Evolutionary conservation across 495 filamentous ascomycete genomes (phyloP).

Genomic region (Neurospora sp.): DNA sequence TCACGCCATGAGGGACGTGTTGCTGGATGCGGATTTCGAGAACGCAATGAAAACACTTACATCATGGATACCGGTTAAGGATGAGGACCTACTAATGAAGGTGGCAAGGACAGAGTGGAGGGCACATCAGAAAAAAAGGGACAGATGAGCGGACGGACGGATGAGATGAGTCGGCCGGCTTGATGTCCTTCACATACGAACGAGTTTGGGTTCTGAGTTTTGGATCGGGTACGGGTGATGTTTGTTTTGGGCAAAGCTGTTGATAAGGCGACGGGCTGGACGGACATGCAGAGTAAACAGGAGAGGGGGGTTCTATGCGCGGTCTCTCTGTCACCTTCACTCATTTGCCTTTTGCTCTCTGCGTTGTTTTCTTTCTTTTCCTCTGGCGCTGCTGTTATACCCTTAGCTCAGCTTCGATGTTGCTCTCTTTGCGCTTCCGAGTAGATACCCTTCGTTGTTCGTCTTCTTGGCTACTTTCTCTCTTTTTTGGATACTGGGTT

Average conservation of each 20-base stretch:
- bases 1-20: conserved; percentile 80
- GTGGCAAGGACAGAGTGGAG: conserved; percentile 92
- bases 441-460: not conserved
- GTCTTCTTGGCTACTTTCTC: not conserved
- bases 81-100: conserved; percentile 89
- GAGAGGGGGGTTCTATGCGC: not conserved
- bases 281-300: not conserved
- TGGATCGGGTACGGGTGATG: not conserved
- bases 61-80: conserved; percentile 88
- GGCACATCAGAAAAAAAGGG: conserved; percentile 40
- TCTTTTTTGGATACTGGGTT: not conserved
- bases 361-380: not conserved
- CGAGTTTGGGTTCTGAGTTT: not conserved
- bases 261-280: not conserved
- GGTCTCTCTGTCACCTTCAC: not conserved
- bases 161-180: not conserved
- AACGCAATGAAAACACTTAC: conserved; percentile 97
- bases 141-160: conserved; percentile 12
- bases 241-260: not conserved
- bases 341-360: not conserved
- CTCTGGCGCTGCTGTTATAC: not conserved
- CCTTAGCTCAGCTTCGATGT: not conserved
- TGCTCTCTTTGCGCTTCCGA: not conserved
- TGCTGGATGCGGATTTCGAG: conserved; percentile 93
- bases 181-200: not conserved